Base-by-base conservation (phyloP, 23 red algal genomes). In the Pyropia haitanensis region DNA sequence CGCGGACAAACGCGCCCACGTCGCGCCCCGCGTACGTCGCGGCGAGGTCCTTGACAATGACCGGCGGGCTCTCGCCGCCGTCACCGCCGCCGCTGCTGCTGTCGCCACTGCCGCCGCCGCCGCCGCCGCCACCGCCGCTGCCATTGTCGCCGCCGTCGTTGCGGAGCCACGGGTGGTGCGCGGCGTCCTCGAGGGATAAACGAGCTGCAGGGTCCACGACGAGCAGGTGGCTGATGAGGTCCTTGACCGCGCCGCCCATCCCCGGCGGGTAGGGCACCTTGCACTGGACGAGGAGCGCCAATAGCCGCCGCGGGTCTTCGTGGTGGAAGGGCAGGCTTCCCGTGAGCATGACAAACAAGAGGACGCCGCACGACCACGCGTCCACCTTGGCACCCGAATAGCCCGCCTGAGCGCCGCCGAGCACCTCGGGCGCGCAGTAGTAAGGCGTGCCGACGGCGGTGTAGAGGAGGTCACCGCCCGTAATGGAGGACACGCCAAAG, bases 361-460 rank as follows among this genome's bases (percentile, higher is more conserved):
- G 73, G n/a, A 85, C 66, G 17, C 80, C 80, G 69, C 80, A 85
- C 14, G 67, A 34, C 80, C 80, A 85, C 14, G 60, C 60, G 58
- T 85, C 80, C 2, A 68, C 68, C 30, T 74, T 75, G 53, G 69
- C 68, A 50, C 80, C 80, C 0, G 67, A 73, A 27, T 85, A 85
- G 31, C 64, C 21, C 53, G 2, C 53, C 16, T 69, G 64, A 22
- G 34, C 72, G 34, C 64, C 23, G 24, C 29, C 18, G 58, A 80
- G 56, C 26, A 89, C 64, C 59, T 89, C 85, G 14, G 85, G 85
- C 32, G 85, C 85, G 12, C 72, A 58, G 55, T 73, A 89, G 61
- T 73, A 63, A 34, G 85, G 85, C 9, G 73, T 80, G 22, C 85
- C 85, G 58, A 72, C 78, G 46, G 49, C 64, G 27, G 85, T 89